Evolutionary conservation across 202 grass and related monocot genomes (phyloP), one percentile per base, ranked within the genome.

Genomic region (Brachypodium distachyon): DNA sequence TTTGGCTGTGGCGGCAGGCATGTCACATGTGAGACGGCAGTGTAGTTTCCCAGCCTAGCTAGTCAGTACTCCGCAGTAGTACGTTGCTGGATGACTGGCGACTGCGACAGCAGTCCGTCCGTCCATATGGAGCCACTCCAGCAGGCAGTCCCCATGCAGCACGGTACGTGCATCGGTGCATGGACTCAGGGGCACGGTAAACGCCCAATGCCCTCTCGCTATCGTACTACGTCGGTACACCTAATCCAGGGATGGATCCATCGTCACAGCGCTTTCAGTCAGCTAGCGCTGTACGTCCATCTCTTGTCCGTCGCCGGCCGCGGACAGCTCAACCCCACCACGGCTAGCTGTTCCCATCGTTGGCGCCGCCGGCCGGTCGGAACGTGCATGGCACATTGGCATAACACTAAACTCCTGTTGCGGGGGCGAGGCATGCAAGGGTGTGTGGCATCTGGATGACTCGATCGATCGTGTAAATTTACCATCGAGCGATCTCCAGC

Each of bases 1-100:
- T 3, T 19, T 16, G 40, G 61, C 9, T 31, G 10, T 49, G 72
- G 2, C 3, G 41, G 17, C 21, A 36, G 1, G 17, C 61, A 77
- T 83, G 64, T 61, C 53, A 29, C 61, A 77, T 83, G 64, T 61
- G 63, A 29, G 42, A 16, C 36, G 73, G 63, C 63, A 52, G 62
- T 23, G 61, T 42, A 40, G 62, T 0, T 26, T 39, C 23, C 57
- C 23, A 39, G 31, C 57, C 80, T 11, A 47, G 31, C 14, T 7
- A 17, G 8, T 12, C 0, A 17, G n/a, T n/a, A n/a, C n/a, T n/a
- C n/a, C n/a, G n/a, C 36, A 64, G 61, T 64, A 16, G 21, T 19
- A 7, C 40, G 19, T 26, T n/a, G 34, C 33, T 36, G 33, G 33
- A 54, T 9, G 43, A 8, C 12, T 12, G 7, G 52, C 12, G 42